Evolutionary conservation across 257 asterid species (phyloP).

Genomic region (Misopates orontium): DNA sequence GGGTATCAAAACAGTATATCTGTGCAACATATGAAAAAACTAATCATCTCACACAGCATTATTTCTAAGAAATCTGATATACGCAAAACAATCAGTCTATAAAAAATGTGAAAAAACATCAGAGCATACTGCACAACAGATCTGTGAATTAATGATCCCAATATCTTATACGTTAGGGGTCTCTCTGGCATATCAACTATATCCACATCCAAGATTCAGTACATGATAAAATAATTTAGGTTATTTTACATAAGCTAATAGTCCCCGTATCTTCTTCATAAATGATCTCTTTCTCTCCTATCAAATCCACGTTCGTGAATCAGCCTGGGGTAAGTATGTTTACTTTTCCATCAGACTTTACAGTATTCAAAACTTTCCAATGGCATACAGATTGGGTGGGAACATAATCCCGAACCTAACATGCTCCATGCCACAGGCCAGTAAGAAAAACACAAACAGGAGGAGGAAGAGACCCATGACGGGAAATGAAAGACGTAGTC

Average conservation of each 20-base stretch:
- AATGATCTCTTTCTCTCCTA: too few relatives aligned
- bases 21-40: conserved; percentile 19
- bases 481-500: not conserved
- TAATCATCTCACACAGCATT: conserved; percentile 7
- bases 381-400: conserved; percentile 9
- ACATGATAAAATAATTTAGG: conserved; percentile 4
- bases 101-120: not conserved
- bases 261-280: too few relatives aligned
- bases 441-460: not conserved
- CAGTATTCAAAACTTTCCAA: conserved; percentile 6
- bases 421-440: conserved; percentile 1
- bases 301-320: too few relatives aligned
- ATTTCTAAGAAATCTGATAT: not conserved
- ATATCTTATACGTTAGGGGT: not conserved
- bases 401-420: conserved; percentile 24
- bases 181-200: conserved; percentile 27
- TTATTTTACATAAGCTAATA: too few relatives aligned
- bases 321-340: too few relatives aligned
- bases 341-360: conserved; percentile 14
- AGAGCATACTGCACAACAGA: not conserved
- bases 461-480: not conserved
- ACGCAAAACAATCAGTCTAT: not conserved
- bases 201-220: not conserved
- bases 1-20: conserved; percentile 37
- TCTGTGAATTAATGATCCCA: not conserved